These are phyloP conservation scores for Fusarium kyushuense DNA, from an alignment of 2,329 filamentous ascomycete genomes.

Conservation along the genomic window DNA sequence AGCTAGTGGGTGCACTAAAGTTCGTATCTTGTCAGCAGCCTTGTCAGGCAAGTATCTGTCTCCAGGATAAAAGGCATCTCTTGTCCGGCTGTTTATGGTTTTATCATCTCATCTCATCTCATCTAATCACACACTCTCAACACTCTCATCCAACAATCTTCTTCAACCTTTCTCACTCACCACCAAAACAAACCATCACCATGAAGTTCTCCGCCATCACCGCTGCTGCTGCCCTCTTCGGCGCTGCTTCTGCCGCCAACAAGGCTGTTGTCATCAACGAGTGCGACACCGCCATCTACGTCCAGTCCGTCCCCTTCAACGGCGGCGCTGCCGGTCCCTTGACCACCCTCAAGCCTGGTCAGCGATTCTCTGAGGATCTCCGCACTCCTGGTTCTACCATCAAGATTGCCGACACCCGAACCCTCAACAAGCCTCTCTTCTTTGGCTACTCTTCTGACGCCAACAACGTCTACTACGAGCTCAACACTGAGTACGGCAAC, in stretches of 20 bases:
- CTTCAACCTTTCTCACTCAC: background rate
- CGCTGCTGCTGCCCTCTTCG: conserved; percentile 50
- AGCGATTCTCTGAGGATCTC: conserved; percentile 54
- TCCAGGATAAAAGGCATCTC: conserved; percentile 13
- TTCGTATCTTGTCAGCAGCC: conserved; percentile 18
- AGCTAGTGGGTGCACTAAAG: conserved; percentile 9
- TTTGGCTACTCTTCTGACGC: conserved; percentile 58
- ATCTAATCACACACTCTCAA: background rate
- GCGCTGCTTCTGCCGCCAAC: conserved; percentile 49
- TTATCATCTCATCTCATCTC: conserved; percentile 9
- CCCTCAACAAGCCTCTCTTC: conserved; percentile 55
- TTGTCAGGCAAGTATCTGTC: background rate
- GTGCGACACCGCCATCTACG: conserved; percentile 51
- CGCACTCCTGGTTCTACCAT: conserved; percentile 54
- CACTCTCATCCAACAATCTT: background rate
- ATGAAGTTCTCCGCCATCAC: conserved; percentile 50
- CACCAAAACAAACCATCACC: conserved; percentile 23
- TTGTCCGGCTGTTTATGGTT: conserved; percentile 5
- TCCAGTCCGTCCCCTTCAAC: conserved; percentile 55
- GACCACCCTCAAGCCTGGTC: conserved; percentile 51
- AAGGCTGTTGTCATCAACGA: conserved; percentile 54
- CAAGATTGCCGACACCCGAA: conserved; percentile 56
- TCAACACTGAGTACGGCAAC: conserved; percentile 56
- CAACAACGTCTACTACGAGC: conserved; percentile 57
- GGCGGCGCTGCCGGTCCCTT: conserved; percentile 51